Conservation (phyloP, 2,329 filamentous ascomycete species). For the Furcasterigmium furcatum region DNA sequence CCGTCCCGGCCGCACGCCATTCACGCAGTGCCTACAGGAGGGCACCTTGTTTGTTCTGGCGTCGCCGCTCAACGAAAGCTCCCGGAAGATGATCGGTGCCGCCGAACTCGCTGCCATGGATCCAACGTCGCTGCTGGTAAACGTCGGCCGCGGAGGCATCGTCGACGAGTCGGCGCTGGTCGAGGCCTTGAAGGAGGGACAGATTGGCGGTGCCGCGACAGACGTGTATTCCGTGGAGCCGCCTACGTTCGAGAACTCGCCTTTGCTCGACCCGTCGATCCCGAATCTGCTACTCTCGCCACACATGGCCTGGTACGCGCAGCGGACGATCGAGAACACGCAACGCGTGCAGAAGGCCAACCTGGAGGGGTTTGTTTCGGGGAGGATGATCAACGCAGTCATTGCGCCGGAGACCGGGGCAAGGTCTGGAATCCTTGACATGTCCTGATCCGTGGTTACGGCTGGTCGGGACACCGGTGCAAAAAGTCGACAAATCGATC, state of each 20-base stretch:
- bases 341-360: not conserved
- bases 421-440: no score
- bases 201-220: not conserved
- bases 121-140: not conserved
- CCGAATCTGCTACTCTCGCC: not conserved
- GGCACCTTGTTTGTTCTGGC: not conserved
- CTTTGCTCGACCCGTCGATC: not conserved
- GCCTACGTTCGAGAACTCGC: constrained; percentile 16
- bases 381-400: no score
- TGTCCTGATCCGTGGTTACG: no score
- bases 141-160: not conserved
- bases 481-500: no score
- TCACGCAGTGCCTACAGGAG: not conserved
- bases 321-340: not conserved
- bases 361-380: no score
- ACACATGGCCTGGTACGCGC: not conserved
- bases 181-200: not conserved
- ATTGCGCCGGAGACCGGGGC: no score
- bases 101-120: not conserved
- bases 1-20: no score
- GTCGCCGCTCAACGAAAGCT: not conserved
- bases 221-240: not conserved
- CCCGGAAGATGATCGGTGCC: not conserved
- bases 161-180: not conserved
- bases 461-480: no score